Evolutionary conservation across 306 rosid genomes (phyloP), one percentile per base, ranked within the genome.

Genomic region (Trifolium subterraneum): DNA sequence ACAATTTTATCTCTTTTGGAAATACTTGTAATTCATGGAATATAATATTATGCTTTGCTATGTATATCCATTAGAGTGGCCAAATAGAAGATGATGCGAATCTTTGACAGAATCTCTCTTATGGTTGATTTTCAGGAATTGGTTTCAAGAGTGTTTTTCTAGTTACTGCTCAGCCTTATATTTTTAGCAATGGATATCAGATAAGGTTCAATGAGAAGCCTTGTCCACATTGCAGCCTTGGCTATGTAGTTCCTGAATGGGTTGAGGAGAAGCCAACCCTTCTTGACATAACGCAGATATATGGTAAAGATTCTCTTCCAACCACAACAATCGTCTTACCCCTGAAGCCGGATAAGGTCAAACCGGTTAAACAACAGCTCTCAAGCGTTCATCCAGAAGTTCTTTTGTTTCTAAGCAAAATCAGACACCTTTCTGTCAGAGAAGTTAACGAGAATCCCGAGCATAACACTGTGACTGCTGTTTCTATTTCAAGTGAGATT

Each of bases 81-180:
- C 27, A 11, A 18, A 64, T n/a, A n/a, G 47, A 33, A 18, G 70
- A 39, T 39, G 18, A 25, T 38, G 44, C 22, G 15, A 68, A 61
- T 39, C 58, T 39, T 51, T 72, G 62, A 80, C 33, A 56, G 33
- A 23, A 63, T 36, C 44, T 62, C 12, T 18, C 12, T 47, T 79
- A 11, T 74, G 68, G 6, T 71, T 11, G 18, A 74, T 71, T 50
- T 75, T 78, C 89, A 93, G 98, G 98, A n/a, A 93, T 93, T 56
- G 98, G 96, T 86, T 90, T 90, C 88, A 90, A 93, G 85, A 90
- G 96, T 81, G 98, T 93, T 3, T 93, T 93, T 78, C 80, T 93
- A 67, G 82, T 93, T 48, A 83, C 95, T 61, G 64, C 89, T 27
- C 69, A 61, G 38, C 96, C 98, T 2, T 87, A 87, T 55, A 88